Evolutionary conservation across 345 rosid species (phyloP).

Genomic region (Dovyalis caffra): DNA sequence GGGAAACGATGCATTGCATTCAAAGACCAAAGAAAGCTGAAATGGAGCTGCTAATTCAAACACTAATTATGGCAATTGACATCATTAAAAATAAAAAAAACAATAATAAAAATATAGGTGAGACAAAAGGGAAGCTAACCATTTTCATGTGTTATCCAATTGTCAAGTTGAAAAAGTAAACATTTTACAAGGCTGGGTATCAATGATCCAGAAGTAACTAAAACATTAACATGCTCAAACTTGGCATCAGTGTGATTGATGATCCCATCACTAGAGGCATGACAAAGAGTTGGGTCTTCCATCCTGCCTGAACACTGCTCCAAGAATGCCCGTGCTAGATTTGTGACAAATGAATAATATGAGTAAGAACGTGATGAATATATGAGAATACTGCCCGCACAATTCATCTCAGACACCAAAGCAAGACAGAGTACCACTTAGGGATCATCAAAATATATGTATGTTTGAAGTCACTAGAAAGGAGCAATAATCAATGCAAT

Average conservation of each 20-base stretch:
- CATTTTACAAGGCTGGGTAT: constrained; percentile 91
- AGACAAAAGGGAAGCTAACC: constrained; percentile 41
- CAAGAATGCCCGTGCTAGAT: constrained; percentile 65
- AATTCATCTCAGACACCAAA: neutral
- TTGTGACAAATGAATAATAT: constrained; percentile 19
- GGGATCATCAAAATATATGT: neutral
- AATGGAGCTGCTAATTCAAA: neutral
- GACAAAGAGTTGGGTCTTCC: constrained; percentile 32
- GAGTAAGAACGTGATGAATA: constrained; percentile 8
- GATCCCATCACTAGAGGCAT: constrained; percentile 16
- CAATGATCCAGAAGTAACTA: constrained; percentile 87
- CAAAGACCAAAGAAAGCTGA: neutral
- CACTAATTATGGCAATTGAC: neutral
- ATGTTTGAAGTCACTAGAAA: neutral
- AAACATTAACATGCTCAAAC: constrained; percentile 49
- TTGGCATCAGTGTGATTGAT: constrained; percentile 24
- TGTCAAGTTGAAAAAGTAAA: constrained; percentile 68
- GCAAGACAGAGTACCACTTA: neutral
- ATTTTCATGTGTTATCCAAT: constrained; percentile 52
- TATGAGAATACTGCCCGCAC: neutral
- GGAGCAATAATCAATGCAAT: neutral
- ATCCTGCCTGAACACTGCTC: constrained; percentile 59
- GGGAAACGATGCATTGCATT: neutral
- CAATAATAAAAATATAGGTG: neutral
- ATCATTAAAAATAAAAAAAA: neutral